Evolutionary conservation across 805 yeast species (phyloP), one percentile per base, ranked within the genome.

Genomic region (Starmerella bombi): DNA sequence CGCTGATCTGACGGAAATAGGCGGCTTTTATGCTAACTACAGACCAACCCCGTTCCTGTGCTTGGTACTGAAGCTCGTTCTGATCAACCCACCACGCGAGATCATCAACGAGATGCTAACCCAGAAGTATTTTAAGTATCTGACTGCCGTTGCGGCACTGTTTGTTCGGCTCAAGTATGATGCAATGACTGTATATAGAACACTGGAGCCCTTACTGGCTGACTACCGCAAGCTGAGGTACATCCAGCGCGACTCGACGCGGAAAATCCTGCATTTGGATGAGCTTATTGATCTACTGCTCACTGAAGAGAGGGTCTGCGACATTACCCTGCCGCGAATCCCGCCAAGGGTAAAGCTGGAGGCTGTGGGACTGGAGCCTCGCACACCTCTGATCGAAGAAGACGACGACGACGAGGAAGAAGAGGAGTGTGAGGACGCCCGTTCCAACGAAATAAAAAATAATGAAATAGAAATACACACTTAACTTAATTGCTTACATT

Each of bases 21-120:
- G 83, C 0, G 77, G 80, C 0, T 60, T 70, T n/a, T 71, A 70
- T 37, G 61, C 66, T 14, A 41, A 43, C 33, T 74, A 74, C 25
- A 59, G 73, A 45, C 91, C 93, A 0, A 65, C 80, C 15, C 77
- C 76, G 12, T 84, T 83, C 50, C 55, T 82, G n/a, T 77, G 93
- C 53, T 66, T 93, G 34, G 58, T 84, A 25, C 72, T 83, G 53
- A 75, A 88, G 48, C 56, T 88, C 43, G 64, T 86, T 4, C 93
- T 88, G 57, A 59, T 91, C 15, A 74, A 74, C 46, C 96, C 96
- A 0, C 51, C 67, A 1, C 52, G 54, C 9, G 80, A 74, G 4
- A 72, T 82, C 4, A 54, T 81, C 2, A 54, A 62, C 15, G 68
- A 74, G 40, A 68, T 72, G 46, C 59, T 79, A 10, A 57, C 57